These are phyloP conservation scores for Falciphora oryzae DNA, from an alignment of 2,329 filamentous ascomycete species.

Conservation along the genomic window DNA sequence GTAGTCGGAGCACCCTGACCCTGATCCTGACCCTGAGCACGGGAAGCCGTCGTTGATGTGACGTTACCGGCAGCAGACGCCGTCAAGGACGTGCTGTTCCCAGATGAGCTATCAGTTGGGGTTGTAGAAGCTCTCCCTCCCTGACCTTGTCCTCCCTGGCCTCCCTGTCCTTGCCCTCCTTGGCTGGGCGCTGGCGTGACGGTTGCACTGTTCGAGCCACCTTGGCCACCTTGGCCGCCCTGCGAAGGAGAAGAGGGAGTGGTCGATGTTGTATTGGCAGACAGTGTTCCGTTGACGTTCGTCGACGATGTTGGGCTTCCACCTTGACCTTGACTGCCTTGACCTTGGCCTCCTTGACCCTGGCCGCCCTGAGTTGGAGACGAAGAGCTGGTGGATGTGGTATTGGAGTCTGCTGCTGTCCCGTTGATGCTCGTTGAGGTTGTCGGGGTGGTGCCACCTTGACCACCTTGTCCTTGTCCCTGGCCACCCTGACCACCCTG, in stretches of 20 bases:
- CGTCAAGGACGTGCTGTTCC: neutral
- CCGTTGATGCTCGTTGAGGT: neutral
- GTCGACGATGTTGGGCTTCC: neutral
- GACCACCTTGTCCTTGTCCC: constrained; percentile 1
- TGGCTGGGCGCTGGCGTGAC: neutral
- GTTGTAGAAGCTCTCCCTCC: neutral
- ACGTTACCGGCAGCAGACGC: neutral
- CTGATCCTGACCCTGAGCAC: neutral
- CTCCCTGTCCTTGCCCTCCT: neutral
- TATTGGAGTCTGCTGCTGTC: neutral
- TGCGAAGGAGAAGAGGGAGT: neutral
- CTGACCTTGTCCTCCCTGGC: neutral
- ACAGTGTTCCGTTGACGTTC: neutral
- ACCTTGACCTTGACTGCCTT: neutral
- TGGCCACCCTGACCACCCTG: constrained; percentile 1
- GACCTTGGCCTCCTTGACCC: neutral
- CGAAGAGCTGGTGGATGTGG: neutral
- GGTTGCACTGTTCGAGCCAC: neutral
- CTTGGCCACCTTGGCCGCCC: neutral
- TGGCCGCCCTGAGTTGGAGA: neutral
- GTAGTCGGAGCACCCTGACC: neutral
- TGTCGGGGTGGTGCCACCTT: neutral
- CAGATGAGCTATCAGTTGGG: neutral
- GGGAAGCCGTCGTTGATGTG: neutral
- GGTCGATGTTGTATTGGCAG: neutral